Base-by-base conservation (phyloP, 1,139 yeast species). In the Pichia sp. region DNA sequence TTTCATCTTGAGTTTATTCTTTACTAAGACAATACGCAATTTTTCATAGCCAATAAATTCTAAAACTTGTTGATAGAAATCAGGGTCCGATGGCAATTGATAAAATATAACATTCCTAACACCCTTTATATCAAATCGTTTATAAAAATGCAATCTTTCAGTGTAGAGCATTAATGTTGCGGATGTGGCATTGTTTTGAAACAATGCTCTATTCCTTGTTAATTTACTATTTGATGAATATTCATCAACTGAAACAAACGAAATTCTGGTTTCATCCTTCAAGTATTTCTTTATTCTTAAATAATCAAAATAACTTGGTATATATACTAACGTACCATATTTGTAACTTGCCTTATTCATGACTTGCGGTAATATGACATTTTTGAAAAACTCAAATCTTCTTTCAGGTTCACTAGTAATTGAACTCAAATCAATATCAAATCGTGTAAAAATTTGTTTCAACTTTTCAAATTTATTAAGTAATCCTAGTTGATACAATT, bases 91-190 rank as follows among this genome's bases (percentile, higher is more conserved):
- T 9, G 99, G 99, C 25, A 87, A 75, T 30, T 87, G 89, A 67
- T 90, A 95, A 72, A 93, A 80, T 30, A 93, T 68, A 44, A 93
- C 76, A 52, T 83, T 86, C 66, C 87, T 84, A 22, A 87, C 96
- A n/a, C 98, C 99, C 56, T 76, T 79, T 51, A 95, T 74, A 53
- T 87, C 93, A 66, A 80, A 90, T 53, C 98, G 75, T 60, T 96
- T 79, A 72, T 84, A 93, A 66, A 88, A 95, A 66, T 93, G 99
- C 67, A 91, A 73, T 75, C 99, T 85, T 63, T 93, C 98, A 0
- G 97, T 88, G 69, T 90, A 90, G 22, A 93, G 68, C 70, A 95
- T 67, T 36, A 91, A 77, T 62, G 88, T 87, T 44, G 79, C 75
- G 41, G 52, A 50, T 31, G 57, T 58, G 19, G 60, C 53, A 29